Evolutionary conservation across 768 basidiomycete genomes (phyloP), one percentile per base, ranked within the genome.

Genomic region (Tricholoma bakamatsutake): DNA sequence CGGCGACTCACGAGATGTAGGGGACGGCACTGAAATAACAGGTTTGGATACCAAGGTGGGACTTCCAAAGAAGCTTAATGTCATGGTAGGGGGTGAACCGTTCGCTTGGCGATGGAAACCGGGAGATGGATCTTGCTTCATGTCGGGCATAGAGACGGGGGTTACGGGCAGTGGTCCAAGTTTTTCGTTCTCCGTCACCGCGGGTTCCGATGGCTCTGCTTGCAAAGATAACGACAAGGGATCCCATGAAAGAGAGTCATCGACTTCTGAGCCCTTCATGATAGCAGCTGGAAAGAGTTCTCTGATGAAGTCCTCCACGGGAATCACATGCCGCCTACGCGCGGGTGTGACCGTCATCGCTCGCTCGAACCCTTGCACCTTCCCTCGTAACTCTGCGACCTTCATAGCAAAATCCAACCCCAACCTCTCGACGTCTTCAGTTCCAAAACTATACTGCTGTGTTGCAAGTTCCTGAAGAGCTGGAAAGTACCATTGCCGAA

Each of bases 401-500:
- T 45, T 45, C 12, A 45, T 21, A 5, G 21, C 3, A 45, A 45
- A 45, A 11, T 45, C 10, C 24, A 27, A 27, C 21, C 43, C 43
- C 10, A 45, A n/a, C 4, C 43, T 8, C 43, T 27, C 11, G 12
- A 27, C 43, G 21, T 45, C 21, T 45, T 45, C 3, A 45, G 43
- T n/a, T 24, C 4, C 24, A 13, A 45, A 11, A 6, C 43, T 10
- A 5, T 24, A 6, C 17, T 45, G 24, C 24, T 27, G 43, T 12
- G 4, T 27, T 27, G 43, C 43, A 12, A 45, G 43, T 10, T 24
- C 13, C 50, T 50, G 45, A 17, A 50, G n/a, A 31, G 18, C 27
- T 15, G 34, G 57, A 28, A 43, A 52, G 54, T 9, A 24, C 43
- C 43, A 45, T 45, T 51, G 52, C 39, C 15, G 52, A 55, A n/a